These are phyloP conservation scores for Kodamaea plutei DNA, from an alignment of 1,139 yeast species.

Conservation along the genomic window DNA sequence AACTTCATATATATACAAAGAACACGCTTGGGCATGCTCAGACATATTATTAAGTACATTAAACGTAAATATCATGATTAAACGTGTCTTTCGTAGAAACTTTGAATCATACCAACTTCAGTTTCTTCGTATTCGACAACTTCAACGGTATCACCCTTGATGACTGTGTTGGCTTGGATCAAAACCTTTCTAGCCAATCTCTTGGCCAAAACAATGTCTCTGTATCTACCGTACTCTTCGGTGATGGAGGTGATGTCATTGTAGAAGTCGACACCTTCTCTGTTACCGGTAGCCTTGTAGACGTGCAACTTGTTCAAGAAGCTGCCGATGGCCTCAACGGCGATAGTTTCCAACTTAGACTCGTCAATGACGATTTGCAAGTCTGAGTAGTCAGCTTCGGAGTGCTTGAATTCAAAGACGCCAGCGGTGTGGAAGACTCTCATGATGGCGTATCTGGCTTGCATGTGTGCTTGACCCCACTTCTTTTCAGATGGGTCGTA, in stretches of 20 bases:
- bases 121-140: conserved; percentile 71
- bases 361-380: conserved; percentile 57
- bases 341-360: conserved; percentile 58
- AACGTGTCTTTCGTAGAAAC: conserved; percentile 60
- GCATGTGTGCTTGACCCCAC: conserved; percentile 98
- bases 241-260: conserved; percentile 63
- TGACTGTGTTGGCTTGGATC: conserved; percentile 71
- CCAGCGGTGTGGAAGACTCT: conserved; percentile 71
- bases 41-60: no score
- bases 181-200: conserved; percentile 81
- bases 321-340: conserved; percentile 70
- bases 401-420: conserved; percentile 50
- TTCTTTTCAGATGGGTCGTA: conserved; percentile 79
- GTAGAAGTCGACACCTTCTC: conserved; percentile 60
- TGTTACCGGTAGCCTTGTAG: conserved; percentile 74
- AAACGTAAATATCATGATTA: no score
- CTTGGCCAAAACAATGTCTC: conserved; percentile 65
- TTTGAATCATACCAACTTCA: conserved; percentile 73
- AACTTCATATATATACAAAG: no score
- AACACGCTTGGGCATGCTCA: no score
- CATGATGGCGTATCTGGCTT: conserved; percentile 82
- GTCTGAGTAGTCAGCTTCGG: conserved; percentile 52
- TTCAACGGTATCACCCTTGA: conserved; percentile 40
- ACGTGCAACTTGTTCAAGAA: conserved; percentile 70
- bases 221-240: conserved; percentile 55